A percentile compares a stretch with the other conserved stretches of the same genome.
These are phyloP conservation scores for Dentipellis sp. DNA, from an alignment of 768 basidiomycete species.

Conservation along the genomic window DNA sequence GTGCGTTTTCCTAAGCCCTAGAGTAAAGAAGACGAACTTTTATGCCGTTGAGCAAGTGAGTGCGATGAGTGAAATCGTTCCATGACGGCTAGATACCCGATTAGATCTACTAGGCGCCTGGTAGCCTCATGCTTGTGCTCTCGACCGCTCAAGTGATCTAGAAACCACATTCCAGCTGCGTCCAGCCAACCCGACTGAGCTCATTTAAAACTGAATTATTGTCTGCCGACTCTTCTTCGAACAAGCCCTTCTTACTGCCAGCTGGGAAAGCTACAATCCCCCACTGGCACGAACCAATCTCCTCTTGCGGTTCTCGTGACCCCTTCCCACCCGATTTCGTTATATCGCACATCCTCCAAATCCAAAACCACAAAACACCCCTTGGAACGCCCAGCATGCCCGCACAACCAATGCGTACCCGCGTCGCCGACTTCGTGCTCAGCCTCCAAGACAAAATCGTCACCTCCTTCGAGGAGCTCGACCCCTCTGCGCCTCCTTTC, in stretches of 20 bases:
- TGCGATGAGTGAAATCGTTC: no score
- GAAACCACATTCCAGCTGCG: no score
- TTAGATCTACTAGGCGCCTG: no score
- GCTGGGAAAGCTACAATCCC: neutral
- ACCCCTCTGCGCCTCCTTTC: slow-evolving; percentile 62
- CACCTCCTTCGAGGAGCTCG: slow-evolving; percentile 64
- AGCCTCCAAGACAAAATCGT: slow-evolving; percentile 77
- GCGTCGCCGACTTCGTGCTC: slow-evolving; percentile 63
- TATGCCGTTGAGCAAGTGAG: no score
- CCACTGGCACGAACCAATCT: neutral
- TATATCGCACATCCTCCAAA: neutral
- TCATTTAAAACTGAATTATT: no score
- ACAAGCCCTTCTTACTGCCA: neutral
- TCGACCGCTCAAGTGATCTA: no score
- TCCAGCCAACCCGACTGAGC: no score
- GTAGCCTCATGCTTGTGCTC: no score
- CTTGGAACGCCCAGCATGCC: neutral
- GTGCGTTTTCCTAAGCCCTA: no score
- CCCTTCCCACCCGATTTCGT: neutral
- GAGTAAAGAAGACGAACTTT: no score
- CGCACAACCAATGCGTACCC: neutral
- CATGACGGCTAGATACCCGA: no score
- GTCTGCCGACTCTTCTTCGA: no score
- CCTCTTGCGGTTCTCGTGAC: neutral
- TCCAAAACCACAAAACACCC: neutral